Conservation (phyloP, 768 basidiomycete species). For the Cantharellus anzutake region DNA sequence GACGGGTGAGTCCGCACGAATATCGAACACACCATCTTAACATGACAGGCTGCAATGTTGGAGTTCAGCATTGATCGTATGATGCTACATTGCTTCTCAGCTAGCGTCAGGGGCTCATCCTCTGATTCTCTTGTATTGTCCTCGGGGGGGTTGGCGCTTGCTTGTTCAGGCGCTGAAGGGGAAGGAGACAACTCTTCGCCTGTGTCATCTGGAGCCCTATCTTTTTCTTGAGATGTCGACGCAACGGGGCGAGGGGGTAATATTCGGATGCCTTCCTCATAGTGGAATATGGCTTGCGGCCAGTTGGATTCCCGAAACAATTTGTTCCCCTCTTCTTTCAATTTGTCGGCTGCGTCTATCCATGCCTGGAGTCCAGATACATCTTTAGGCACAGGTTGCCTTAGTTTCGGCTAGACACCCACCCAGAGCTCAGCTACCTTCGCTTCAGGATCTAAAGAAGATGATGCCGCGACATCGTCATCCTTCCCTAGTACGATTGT, state of each 20-base stretch:
- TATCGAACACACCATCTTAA: conserved; percentile 42
- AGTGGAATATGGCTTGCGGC: conserved; percentile 51
- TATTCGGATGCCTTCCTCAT: conserved; percentile 44
- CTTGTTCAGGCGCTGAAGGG: neutral
- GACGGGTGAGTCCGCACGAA: neutral
- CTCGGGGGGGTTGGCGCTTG: too few relatives aligned
- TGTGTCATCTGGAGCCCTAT: conserved; percentile 8
- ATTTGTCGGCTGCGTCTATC: conserved; percentile 33
- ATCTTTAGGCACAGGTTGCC: too few relatives aligned
- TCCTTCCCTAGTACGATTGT: too few relatives aligned
- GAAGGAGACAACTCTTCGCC: neutral
- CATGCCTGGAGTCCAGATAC: conserved; percentile 17
- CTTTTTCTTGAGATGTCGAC: conserved; percentile 6
- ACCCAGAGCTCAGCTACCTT: too few relatives aligned
- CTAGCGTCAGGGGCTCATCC: conserved; percentile 12
- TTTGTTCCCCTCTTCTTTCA: conserved; percentile 62
- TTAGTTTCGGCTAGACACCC: too few relatives aligned
- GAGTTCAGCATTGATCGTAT: conserved; percentile 56
- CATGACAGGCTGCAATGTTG: conserved; percentile 77
- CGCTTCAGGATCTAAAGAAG: too few relatives aligned
- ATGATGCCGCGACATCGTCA: too few relatives aligned
- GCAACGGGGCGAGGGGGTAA: conserved; percentile 26
- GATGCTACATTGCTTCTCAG: conserved; percentile 33
- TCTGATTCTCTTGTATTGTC: neutral
- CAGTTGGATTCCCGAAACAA: conserved; percentile 46